Percentiles rank a stretch among this genome's conserved stretches.
These are phyloP conservation scores for Setaria italica DNA, from an alignment of 202 grass and related monocot species.

Conservation along the genomic window DNA sequence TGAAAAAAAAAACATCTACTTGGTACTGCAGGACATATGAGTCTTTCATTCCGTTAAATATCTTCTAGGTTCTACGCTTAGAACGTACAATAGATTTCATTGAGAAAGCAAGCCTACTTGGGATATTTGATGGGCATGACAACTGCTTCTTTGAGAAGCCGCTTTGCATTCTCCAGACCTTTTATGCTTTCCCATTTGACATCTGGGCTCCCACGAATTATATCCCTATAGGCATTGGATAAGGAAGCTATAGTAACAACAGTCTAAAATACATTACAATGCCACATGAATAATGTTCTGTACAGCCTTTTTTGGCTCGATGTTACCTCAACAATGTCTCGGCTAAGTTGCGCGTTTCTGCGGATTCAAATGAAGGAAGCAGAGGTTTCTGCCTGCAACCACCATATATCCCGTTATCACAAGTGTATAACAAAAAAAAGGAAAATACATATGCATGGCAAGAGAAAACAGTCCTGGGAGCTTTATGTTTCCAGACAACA, in stretches of 20 bases:
- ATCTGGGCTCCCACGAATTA: constrained; percentile 87
- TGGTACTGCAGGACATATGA: constrained; percentile 1
- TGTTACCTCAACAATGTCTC: constrained; percentile 83
- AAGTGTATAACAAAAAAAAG: background rate
- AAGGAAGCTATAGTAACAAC: constrained; percentile 10
- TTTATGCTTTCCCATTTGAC: constrained; percentile 99
- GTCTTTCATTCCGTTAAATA: background rate
- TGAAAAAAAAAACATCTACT: background rate
- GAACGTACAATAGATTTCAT: constrained; percentile 15
- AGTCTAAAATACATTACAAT: constrained; percentile 13
- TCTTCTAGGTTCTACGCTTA: background rate
- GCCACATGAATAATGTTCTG: background rate
- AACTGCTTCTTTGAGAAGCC: constrained; percentile 97
- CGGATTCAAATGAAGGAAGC: constrained; percentile 93
- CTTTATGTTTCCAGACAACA: constrained; percentile 24
- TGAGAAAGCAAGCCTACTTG: constrained; percentile 67
- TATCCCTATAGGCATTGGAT: constrained; percentile 70
- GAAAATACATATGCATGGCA: background rate
- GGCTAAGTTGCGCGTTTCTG: constrained; percentile 82
- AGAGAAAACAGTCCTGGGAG: background rate
- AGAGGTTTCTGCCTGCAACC: constrained; percentile 77
- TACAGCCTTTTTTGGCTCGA: background rate
- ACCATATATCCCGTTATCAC: constrained; percentile 26
- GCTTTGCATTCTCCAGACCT: constrained; percentile 89
- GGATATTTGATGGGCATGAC: constrained; percentile 99